These are phyloP conservation scores for Plectosphaerella cucumerina DNA, from an alignment of 2,329 filamentous ascomycete species.

Conservation along the genomic window DNA sequence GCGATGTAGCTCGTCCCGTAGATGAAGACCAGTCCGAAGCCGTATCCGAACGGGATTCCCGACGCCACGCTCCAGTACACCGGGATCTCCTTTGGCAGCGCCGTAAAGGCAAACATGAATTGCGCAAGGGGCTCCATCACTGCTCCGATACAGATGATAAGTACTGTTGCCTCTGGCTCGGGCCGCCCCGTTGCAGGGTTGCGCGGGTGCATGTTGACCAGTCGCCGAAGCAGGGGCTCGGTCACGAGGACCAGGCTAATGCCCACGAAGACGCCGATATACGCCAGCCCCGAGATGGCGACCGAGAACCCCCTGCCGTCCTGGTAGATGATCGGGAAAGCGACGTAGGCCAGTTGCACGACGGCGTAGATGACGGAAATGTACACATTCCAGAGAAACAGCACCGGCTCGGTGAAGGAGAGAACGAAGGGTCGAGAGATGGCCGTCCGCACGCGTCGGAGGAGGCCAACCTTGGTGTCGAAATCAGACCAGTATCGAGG, in stretches of 20 bases:
- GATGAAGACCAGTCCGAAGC: constrained; percentile 62
- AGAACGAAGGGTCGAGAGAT: constrained; percentile 57
- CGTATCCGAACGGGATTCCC: constrained; percentile 59
- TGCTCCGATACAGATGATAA: constrained; percentile 58
- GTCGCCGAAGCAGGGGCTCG: constrained; percentile 33
- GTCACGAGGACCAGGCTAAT: constrained; percentile 27
- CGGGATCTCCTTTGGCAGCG: constrained; percentile 51
- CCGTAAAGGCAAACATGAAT: constrained; percentile 63
- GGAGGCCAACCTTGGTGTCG: constrained; percentile 50
- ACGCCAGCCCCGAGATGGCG: constrained; percentile 48
- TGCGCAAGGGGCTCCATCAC: constrained; percentile 54
- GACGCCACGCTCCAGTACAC: constrained; percentile 59
- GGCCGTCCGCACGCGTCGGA: constrained; percentile 52
- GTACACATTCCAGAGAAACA: constrained; percentile 50
- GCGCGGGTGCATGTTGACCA: constrained; percentile 55
- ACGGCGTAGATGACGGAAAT: constrained; percentile 61
- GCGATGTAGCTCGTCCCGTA: constrained; percentile 62
- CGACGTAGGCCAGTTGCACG: constrained; percentile 62
- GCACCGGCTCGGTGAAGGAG: constrained; percentile 57
- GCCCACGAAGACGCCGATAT: constrained; percentile 11
- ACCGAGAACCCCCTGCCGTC: constrained; percentile 53
- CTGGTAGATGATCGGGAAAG: constrained; percentile 59
- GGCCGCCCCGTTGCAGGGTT: constrained; percentile 56
- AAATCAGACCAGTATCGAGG: constrained; percentile 52
- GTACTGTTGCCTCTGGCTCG: constrained; percentile 60